A percentile compares a stretch with the other conserved stretches of the same genome.
These are phyloP conservation scores for Sonneratia alba DNA, from an alignment of 345 rosid genomes.

Conservation along the genomic window DNA sequence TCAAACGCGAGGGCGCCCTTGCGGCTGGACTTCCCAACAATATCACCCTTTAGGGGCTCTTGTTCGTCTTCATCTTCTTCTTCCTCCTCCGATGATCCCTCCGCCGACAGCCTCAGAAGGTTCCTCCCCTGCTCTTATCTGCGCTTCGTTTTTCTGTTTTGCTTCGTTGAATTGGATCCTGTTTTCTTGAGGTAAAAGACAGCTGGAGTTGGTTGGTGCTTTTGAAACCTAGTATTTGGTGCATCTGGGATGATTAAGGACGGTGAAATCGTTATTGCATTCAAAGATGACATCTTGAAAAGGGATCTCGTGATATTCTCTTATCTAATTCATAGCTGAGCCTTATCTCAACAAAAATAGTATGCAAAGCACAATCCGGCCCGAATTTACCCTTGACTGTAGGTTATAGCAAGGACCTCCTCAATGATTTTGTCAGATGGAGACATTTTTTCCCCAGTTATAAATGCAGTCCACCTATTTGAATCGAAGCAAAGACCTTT, in stretches of 20 bases:
- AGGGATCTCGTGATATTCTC: not conserved
- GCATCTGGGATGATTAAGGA: not conserved
- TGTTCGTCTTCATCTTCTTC: slow-evolving; percentile 25
- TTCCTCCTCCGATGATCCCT: slow-evolving; percentile 29
- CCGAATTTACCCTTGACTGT: not conserved
- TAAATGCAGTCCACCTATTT: not conserved
- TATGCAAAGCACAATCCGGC: not conserved
- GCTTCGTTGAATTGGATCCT: not conserved
- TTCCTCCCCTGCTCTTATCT: slow-evolving; percentile 12
- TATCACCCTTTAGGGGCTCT: slow-evolving; percentile 15
- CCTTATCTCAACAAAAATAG: not conserved
- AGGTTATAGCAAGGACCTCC: not conserved
- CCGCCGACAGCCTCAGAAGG: slow-evolving; percentile 49
- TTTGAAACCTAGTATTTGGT: not conserved
- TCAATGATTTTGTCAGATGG: not conserved
- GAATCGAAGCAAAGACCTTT: too few relatives aligned
- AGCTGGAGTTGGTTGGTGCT: not conserved
- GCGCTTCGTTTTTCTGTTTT: not conserved
- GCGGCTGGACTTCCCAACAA: slow-evolving; percentile 14
- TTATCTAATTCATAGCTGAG: not conserved
- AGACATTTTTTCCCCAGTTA: not conserved
- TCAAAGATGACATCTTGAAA: not conserved
- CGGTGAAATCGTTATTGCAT: not conserved
- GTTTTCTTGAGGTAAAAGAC: not conserved
- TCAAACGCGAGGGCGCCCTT: slow-evolving; percentile 12